Evolutionary conservation across 2,329 filamentous ascomycete species (phyloP).

Genomic region (Arthrocladium fulminans): DNA sequence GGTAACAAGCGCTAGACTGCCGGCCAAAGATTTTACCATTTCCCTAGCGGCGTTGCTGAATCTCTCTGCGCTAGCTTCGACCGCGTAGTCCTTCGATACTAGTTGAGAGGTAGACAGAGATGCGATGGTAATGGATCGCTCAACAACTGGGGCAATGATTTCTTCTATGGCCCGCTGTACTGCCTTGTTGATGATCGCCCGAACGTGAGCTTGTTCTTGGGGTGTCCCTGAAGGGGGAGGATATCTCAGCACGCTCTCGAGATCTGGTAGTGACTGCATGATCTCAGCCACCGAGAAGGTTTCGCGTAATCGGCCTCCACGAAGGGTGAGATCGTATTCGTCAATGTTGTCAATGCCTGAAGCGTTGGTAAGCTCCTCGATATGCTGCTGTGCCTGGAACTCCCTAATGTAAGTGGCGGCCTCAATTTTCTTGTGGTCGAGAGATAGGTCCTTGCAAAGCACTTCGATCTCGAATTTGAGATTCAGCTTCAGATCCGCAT

Average conservation of each 20-base stretch:
- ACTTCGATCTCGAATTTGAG: conserved; percentile 99
- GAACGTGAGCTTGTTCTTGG: conserved; percentile 58
- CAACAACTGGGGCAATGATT: conserved; percentile 95
- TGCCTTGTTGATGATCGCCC: conserved; percentile 71
- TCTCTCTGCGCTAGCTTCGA: conserved; percentile 80
- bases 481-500: conserved; percentile 87
- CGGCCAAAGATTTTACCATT: conserved; percentile 90
- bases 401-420: conserved; percentile 79
- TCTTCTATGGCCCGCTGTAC: conserved; percentile 86
- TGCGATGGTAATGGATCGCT: conserved; percentile 93
- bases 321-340: conserved; percentile 63
- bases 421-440: conserved; percentile 89
- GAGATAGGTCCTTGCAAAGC: conserved; percentile 78
- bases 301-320: conserved; percentile 60
- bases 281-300: conserved; percentile 69
- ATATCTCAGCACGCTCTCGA: conserved; percentile 68
- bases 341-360: conserved; percentile 72
- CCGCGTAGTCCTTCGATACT: conserved; percentile 91
- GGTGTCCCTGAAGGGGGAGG: conserved; percentile 70
- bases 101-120: conserved; percentile 94
- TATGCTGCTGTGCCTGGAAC: conserved; percentile 38
- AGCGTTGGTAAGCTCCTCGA: conserved; percentile 42
- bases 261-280: conserved; percentile 71
- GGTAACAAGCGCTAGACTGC: conserved; percentile 90
- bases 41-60: conserved; percentile 79